Percentiles rank a stretch among this genome's conserved stretches.
Evolutionary conservation across 129 eudicot genomes (phyloP).

Genomic region (Rutidosis leptorrhynchoides): DNA sequence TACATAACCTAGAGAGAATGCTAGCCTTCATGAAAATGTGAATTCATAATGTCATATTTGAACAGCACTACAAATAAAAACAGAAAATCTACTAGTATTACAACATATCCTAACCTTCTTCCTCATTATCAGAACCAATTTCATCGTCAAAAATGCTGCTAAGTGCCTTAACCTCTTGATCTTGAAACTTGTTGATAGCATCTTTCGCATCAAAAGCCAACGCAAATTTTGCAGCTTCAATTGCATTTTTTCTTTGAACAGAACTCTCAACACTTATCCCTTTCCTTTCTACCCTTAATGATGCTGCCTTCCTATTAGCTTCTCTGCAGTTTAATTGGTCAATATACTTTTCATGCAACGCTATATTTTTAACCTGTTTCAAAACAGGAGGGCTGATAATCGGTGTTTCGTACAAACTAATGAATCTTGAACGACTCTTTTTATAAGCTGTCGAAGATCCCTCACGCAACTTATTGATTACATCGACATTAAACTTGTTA

Average conservation of each 20-base stretch:
- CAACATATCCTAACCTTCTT: constrained; percentile 17
- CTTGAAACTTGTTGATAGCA: constrained; percentile 45
- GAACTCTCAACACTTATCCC: constrained; percentile 6
- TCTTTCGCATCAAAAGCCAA: constrained; percentile 54
- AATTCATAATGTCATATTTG: neutral
- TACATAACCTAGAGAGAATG: neutral
- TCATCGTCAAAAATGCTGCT: constrained; percentile 26
- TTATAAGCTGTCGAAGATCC: constrained; percentile 42
- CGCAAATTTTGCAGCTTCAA: constrained; percentile 60
- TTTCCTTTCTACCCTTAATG: constrained; percentile 31
- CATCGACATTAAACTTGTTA: neutral
- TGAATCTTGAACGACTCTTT: constrained; percentile 41
- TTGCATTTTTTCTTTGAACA: constrained; percentile 30
- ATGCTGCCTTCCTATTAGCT: constrained; percentile 51
- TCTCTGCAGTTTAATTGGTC: constrained; percentile 66
- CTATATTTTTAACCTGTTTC: constrained; percentile 67
- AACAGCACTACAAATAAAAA: constrained; percentile 1
- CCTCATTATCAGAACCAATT: constrained; percentile 11
- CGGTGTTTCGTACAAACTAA: constrained; percentile 22
- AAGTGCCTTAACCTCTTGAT: constrained; percentile 29
- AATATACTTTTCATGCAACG: constrained; percentile 68
- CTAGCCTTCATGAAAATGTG: neutral
- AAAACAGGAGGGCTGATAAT: constrained; percentile 66
- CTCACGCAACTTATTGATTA: neutral
- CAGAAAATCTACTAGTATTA: neutral